Percentiles rank a stretch among this genome's conserved stretches.
These are phyloP conservation scores for Nothophaeocryptopus gaeumannii DNA, from an alignment of 2,329 filamentous ascomycete species.

Conservation along the genomic window DNA sequence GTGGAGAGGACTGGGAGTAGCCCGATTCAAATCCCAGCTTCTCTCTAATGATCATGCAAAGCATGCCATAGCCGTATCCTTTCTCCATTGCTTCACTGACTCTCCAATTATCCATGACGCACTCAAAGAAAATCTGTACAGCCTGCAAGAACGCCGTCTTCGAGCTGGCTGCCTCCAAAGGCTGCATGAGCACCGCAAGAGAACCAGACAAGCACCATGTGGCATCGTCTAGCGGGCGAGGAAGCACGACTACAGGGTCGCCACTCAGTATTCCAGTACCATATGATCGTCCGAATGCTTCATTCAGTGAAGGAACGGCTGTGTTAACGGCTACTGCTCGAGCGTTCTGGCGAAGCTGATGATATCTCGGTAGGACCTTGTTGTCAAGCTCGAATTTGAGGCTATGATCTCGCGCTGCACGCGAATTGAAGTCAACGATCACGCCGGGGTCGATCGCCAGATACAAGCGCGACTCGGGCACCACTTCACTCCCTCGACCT, in stretches of 20 bases:
- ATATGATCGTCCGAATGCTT: slow-evolving; percentile 76
- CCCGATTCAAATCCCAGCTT: slow-evolving; percentile 63
- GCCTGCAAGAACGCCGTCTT: slow-evolving; percentile 70
- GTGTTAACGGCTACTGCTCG: slow-evolving; percentile 84
- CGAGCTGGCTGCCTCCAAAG: slow-evolving; percentile 73
- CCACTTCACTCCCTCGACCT: slow-evolving; percentile 74
- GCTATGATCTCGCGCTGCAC: slow-evolving; percentile 4
- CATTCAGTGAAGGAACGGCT: slow-evolving; percentile 80
- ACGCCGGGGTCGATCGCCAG: slow-evolving; percentile 79
- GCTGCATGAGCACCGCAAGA: slow-evolving; percentile 75
- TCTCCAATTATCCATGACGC: slow-evolving; percentile 87
- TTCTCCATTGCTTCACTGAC: slow-evolving; percentile 98
- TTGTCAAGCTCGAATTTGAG: slow-evolving; percentile 50
- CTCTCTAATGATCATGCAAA: slow-evolving; percentile 77
- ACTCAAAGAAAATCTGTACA: slow-evolving; percentile 79
- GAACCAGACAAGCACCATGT: slow-evolving; percentile 93
- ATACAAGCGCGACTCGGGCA: slow-evolving; percentile 77
- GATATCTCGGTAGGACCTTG: slow-evolving; percentile 43
- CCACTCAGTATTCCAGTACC: slow-evolving; percentile 82
- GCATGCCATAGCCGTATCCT: slow-evolving; percentile 86
- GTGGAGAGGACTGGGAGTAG: slow-evolving; percentile 24
- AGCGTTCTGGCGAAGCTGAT: slow-evolving; percentile 67
- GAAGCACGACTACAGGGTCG: slow-evolving; percentile 74
- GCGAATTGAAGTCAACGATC: slow-evolving; percentile 69
- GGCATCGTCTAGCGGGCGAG: slow-evolving; percentile 84